Conservation (phyloP, 352 stramenopile species). For the Phytopythium chamaehyphon region DNA sequence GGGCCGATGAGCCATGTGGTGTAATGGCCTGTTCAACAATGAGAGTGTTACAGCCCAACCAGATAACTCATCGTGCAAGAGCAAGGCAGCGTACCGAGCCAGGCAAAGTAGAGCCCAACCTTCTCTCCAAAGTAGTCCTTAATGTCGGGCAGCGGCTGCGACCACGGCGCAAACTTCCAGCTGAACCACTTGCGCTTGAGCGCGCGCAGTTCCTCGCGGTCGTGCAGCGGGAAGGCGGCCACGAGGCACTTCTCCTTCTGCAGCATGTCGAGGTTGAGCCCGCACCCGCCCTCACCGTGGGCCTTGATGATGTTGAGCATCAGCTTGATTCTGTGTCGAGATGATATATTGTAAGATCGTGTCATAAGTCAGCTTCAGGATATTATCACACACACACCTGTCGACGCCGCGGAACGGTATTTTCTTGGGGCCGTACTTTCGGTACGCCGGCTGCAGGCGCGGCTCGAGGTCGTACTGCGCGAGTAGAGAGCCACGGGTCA, state of each 20-base stretch:
- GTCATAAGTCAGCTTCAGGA: not conserved
- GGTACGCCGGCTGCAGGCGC: slow-evolving; percentile 57
- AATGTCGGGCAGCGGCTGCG: slow-evolving; percentile 53
- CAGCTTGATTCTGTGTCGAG: slow-evolving; percentile 49
- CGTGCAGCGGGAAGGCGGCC: slow-evolving; percentile 55
- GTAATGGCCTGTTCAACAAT: slow-evolving; percentile 68
- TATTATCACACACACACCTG: slow-evolving; percentile 20
- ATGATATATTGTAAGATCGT: not conserved
- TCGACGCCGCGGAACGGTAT: slow-evolving; percentile 72
- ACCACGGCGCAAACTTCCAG: slow-evolving; percentile 56
- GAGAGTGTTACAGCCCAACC: not conserved
- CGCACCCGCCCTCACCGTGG: slow-evolving; percentile 52
- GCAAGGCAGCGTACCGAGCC: slow-evolving; percentile 65
- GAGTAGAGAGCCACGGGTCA: not conserved
- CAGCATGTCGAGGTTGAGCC: slow-evolving; percentile 50
- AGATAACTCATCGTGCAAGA: not conserved
- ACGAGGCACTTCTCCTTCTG: slow-evolving; percentile 56
- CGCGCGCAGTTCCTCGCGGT: slow-evolving; percentile 35
- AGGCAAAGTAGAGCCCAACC: slow-evolving; percentile 97
- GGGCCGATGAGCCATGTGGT: slow-evolving; percentile 93
- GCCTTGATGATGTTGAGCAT: slow-evolving; percentile 67
- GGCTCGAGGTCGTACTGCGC: slow-evolving; percentile 55
- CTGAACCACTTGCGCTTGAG: slow-evolving; percentile 61
- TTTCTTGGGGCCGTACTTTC: slow-evolving; percentile 66
- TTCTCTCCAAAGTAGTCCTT: slow-evolving; percentile 87